These are phyloP conservation scores for Macrotyloma uniflorum DNA, from an alignment of 306 rosid genomes.

Conservation along the genomic window DNA sequence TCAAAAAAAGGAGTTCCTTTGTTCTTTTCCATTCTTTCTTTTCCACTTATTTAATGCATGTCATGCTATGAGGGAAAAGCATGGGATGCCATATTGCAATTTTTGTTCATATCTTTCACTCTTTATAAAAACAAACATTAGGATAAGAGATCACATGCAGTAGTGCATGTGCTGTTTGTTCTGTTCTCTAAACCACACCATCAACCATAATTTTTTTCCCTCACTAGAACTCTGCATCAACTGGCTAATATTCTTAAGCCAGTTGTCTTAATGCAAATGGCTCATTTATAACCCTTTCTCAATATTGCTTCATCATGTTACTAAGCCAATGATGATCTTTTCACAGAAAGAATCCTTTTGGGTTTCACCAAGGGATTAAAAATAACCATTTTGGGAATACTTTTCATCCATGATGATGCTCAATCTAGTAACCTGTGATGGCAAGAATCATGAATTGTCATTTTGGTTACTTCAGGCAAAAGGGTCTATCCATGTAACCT, in stretches of 20 bases:
- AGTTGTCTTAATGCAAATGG: conserved; percentile 21
- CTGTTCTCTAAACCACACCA: conserved; percentile 6
- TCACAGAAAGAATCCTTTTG: conserved; percentile 24
- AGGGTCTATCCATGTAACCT: conserved; percentile 42
- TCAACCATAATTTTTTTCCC: conserved; percentile 34
- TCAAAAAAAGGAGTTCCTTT: conserved; percentile 10
- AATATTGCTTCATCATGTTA: conserved; percentile 8
- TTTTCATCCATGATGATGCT: conserved; percentile 42
- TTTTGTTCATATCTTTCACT: conserved; percentile 21
- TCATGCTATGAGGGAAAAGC: conserved; percentile 28
- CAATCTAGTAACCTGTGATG: conserved; percentile 40
- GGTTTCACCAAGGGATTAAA: conserved; percentile 31
- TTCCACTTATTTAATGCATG: not conserved
- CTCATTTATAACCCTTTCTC: conserved; percentile 25
- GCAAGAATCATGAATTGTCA: conserved; percentile 32
- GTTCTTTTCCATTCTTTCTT: not conserved
- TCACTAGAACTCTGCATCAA: conserved; percentile 8
- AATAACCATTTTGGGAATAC: conserved; percentile 23
- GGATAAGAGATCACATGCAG: conserved; percentile 46
- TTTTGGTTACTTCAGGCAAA: conserved; percentile 45
- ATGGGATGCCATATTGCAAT: conserved; percentile 34
- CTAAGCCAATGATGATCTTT: conserved; percentile 26
- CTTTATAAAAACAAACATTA: conserved; percentile 2
- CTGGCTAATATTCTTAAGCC: conserved; percentile 30
- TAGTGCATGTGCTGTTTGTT: conserved; percentile 37